Conservation (phyloP, 2,329 filamentous ascomycete species). For the Pezicula radicicola region DNA sequence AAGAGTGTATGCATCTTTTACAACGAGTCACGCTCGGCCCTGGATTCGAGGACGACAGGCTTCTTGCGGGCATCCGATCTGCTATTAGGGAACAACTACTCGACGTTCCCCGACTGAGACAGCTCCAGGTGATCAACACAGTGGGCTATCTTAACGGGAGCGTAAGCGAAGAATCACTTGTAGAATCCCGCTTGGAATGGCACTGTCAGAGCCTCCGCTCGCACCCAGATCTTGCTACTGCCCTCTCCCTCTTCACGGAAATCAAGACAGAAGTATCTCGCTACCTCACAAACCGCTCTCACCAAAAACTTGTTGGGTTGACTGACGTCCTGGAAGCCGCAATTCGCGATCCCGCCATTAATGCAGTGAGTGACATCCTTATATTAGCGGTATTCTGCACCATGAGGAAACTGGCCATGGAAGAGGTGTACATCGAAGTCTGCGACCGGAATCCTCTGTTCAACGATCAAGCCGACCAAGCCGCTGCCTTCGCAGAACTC, state of each 20-base stretch:
- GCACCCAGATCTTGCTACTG: constrained; percentile 29
- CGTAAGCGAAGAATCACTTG: constrained; percentile 28
- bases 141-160: constrained; percentile 35
- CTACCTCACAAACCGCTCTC: constrained; percentile 7
- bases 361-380: constrained; percentile 50
- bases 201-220: constrained; percentile 33
- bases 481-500: constrained; percentile 60
- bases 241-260: constrained; percentile 36
- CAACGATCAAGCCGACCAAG: constrained; percentile 59
- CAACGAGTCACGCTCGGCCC: constrained; percentile 25
- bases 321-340: constrained; percentile 5
- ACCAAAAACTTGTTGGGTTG: constrained; percentile 2
- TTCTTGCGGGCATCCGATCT: constrained; percentile 28
- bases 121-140: constrained; percentile 35
- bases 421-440: constrained; percentile 61
- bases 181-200: constrained; percentile 37
- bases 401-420: constrained; percentile 51
- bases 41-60: constrained; percentile 16
- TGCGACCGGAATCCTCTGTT: constrained; percentile 60
- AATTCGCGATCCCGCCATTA: constrained; percentile 23
- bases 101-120: constrained; percentile 33
- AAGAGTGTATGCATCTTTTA: constrained; percentile 35
- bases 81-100: constrained; percentile 32
- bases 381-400: constrained; percentile 56
- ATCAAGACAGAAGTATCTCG: constrained; percentile 21